Percentiles rank a stretch among this genome's conserved stretches.
These are phyloP conservation scores for Leccinum uliginosum DNA, from an alignment of 768 basidiomycete species.

Conservation along the genomic window DNA sequence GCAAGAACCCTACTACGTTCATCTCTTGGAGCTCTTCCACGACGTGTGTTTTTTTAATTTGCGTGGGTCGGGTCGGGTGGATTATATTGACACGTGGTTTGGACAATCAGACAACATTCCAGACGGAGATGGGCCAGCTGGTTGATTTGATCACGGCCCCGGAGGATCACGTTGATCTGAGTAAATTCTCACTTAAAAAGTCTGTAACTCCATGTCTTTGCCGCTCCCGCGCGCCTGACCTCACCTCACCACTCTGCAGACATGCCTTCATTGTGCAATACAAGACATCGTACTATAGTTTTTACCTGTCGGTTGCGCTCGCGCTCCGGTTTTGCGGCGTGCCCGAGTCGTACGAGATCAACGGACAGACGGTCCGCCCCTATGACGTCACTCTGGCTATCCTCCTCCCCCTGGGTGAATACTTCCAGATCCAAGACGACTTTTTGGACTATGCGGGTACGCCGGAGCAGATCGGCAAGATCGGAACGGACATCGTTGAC, in stretches of 20 bases:
- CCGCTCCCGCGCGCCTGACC: neutral
- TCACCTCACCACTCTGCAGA: conserved; percentile 34
- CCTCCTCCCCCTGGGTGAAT: conserved; percentile 90
- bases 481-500: conserved; percentile 97
- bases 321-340: conserved; percentile 78
- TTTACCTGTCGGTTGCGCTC: conserved; percentile 96
- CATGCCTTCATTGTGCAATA: conserved; percentile 91
- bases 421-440: conserved; percentile 99
- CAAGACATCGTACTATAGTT: conserved; percentile 98
- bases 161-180: conserved; percentile 82
- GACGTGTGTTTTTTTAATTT: conserved; percentile 47
- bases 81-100: neutral
- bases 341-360: conserved; percentile 43
- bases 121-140: conserved; percentile 95
- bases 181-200: conserved; percentile 85
- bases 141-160: conserved; percentile 95
- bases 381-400: conserved; percentile 77
- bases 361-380: conserved; percentile 43
- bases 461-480: conserved; percentile 90
- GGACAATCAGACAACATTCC: conserved; percentile 53
- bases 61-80: neutral
- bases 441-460: conserved; percentile 90
- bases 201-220: neutral
- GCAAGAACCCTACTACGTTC: conserved; percentile 73
- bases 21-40: conserved; percentile 88